Conservation (phyloP, 495 filamentous ascomycete genomes). For the Neurospora hispaniola region DNA sequence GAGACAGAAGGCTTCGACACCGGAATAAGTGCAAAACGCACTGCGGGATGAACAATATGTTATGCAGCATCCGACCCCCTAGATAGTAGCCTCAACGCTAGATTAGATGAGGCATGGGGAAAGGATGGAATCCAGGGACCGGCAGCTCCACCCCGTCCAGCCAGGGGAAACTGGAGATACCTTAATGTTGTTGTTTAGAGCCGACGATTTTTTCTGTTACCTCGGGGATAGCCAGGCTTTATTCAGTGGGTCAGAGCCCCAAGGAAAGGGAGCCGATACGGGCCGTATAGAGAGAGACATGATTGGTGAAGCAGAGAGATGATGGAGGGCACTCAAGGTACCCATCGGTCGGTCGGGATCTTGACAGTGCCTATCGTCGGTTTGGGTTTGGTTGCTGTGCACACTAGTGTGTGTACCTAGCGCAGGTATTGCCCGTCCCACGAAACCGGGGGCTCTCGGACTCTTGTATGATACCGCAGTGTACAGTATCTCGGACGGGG, state of each 20-base stretch:
- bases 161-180: not conserved
- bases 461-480: no score
- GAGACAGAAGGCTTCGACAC: not conserved
- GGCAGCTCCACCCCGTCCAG: not conserved
- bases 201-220: not conserved
- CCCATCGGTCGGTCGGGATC: not conserved
- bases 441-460: no score
- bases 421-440: no score
- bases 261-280: not conserved
- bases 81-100: not conserved
- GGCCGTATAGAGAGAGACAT: not conserved
- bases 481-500: not conserved
- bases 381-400: no score
- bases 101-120: not conserved
- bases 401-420: no score
- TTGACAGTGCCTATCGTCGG: not conserved
- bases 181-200: no score
- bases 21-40: not conserved
- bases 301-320: not conserved
- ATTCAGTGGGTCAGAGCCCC: not conserved
- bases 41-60: not conserved
- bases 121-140: not conserved
- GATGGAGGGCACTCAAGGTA: not conserved
- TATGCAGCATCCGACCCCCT: not conserved
- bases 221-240: not conserved